phyloP scores from a whole-genome alignment of 1,284 basidiomycete species.

The Pseudozyma sp. region DNA sequence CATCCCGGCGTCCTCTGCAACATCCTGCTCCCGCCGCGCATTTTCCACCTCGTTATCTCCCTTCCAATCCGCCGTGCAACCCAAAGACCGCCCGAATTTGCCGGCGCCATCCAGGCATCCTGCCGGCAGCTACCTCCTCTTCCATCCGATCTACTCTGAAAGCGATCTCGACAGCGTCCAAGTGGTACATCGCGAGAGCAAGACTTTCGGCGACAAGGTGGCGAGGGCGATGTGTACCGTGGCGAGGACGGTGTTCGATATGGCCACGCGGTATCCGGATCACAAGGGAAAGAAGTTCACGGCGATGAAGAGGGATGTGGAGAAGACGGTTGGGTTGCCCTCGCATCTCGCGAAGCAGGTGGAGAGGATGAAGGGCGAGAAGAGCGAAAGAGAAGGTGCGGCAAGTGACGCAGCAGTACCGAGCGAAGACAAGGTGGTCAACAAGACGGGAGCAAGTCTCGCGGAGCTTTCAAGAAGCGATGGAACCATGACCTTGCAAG shows the following conservation, averaged over 20 bases:
- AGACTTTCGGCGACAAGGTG: slow-evolving; percentile 78
- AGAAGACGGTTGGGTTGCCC: slow-evolving; percentile 40
- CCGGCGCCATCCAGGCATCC: slow-evolving; percentile 30
- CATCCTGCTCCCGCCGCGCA: background rate
- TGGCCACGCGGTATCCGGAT: slow-evolving; percentile 58
- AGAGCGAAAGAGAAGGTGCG: background rate
- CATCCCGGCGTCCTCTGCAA: background rate
- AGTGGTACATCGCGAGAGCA: slow-evolving; percentile 78
- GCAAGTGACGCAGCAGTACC: slow-evolving; percentile 1
- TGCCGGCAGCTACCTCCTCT: slow-evolving; percentile 44
- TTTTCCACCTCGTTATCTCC: slow-evolving; percentile 7
- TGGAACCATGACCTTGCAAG: slow-evolving; percentile 48
- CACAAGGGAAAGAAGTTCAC: slow-evolving; percentile 50
- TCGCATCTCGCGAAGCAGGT: slow-evolving; percentile 29
- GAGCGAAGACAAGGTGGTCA: slow-evolving; percentile 1
- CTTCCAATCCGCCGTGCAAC: slow-evolving; percentile 27
- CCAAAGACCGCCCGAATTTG: slow-evolving; percentile 20
- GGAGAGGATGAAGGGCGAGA: slow-evolving; percentile 19
- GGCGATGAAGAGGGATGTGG: slow-evolving; percentile 36
- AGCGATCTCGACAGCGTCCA: slow-evolving; percentile 81
- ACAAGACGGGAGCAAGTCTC: slow-evolving; percentile 23
- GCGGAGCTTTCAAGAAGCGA: slow-evolving; percentile 5
- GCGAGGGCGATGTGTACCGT: slow-evolving; percentile 71
- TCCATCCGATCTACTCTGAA: slow-evolving; percentile 52
- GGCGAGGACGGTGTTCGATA: slow-evolving; percentile 48